phyloP scores from a whole-genome alignment of 2,329 filamentous ascomycete species.

The Pestalotiopsis sp. region DNA sequence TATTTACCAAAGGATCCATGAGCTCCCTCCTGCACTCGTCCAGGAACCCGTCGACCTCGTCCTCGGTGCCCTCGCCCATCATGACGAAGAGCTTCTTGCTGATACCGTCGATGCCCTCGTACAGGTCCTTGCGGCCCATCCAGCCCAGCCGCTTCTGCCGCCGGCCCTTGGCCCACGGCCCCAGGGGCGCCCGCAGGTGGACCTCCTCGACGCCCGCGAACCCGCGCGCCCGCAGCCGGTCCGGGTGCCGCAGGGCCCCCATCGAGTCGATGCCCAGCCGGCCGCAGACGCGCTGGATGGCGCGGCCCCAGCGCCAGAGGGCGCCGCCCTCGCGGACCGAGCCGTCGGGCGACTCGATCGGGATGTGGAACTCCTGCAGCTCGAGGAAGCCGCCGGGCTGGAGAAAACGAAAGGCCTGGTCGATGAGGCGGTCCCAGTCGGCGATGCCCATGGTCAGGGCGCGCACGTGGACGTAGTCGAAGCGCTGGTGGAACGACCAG shows the following conservation, averaged over 20 bases:
- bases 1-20: constrained; percentile 16
- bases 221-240: constrained; percentile 21
- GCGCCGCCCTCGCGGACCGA: constrained; percentile 15
- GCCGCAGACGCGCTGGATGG: constrained; percentile 15
- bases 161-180: constrained; percentile 14
- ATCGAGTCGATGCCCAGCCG: constrained; percentile 20
- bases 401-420: constrained; percentile 21
- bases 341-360: constrained; percentile 19
- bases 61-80: constrained; percentile 26
- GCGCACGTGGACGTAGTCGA: constrained; percentile 25
- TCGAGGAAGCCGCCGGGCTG: constrained; percentile 27
- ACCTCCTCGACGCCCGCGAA: constrained; percentile 23
- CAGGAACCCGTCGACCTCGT: constrained; percentile 18
- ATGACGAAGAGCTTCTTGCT: constrained; percentile 25
- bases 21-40: constrained; percentile 18
- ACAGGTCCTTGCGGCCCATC: constrained; percentile 25
- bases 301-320: constrained; percentile 20
- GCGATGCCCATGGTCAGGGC: constrained; percentile 23
- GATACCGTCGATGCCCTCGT: constrained; percentile 25
- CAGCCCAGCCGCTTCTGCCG: constrained; percentile 17
- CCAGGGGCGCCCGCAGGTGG: constrained; percentile 19
- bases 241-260: constrained; percentile 17
- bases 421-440: constrained; percentile 22
- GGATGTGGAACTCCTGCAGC: constrained; percentile 24
- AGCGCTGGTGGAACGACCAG: constrained; percentile 37